Conservation (phyloP, 352 stramenopile genomes). For the Aphanomyces invadans region DNA sequence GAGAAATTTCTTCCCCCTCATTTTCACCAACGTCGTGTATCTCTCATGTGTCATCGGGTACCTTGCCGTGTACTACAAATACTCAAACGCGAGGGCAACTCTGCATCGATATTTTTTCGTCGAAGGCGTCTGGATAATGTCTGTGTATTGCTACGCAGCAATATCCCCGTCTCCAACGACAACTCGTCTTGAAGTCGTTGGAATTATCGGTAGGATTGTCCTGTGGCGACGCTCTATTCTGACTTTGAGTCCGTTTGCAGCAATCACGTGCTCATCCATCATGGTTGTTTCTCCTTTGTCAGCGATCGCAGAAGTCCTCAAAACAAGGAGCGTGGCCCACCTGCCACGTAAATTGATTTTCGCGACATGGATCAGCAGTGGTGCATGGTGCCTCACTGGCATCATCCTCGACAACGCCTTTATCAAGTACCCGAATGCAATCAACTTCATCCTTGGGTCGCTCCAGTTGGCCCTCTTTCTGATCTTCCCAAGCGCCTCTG, state of each 20-base stretch:
- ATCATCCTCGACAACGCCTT: background rate
- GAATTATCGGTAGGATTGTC: background rate
- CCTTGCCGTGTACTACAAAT: conserved; percentile 1
- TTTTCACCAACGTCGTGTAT: conserved; percentile 6
- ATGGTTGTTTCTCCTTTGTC: conserved; percentile 6
- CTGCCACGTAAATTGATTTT: background rate
- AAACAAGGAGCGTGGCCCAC: background rate
- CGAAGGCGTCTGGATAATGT: background rate
- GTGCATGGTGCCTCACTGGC: conserved; percentile 6
- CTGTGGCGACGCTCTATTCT: background rate
- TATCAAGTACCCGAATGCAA: background rate
- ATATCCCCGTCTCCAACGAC: background rate
- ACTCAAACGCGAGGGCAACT: background rate
- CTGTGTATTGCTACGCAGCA: background rate
- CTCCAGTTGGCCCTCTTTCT: conserved; percentile 7
- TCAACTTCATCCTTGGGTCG: background rate
- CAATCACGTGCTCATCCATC: background rate
- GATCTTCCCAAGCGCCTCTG: background rate
- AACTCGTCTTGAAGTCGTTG: background rate
- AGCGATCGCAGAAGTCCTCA: background rate
- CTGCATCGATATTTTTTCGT: background rate
- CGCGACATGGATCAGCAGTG: background rate
- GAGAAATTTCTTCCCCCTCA: conserved; percentile 9
- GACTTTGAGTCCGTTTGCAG: background rate
- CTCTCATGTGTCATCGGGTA: background rate